Conservation (phyloP, 768 basidiomycete genomes). For the Lyophyllum decastes region DNA sequence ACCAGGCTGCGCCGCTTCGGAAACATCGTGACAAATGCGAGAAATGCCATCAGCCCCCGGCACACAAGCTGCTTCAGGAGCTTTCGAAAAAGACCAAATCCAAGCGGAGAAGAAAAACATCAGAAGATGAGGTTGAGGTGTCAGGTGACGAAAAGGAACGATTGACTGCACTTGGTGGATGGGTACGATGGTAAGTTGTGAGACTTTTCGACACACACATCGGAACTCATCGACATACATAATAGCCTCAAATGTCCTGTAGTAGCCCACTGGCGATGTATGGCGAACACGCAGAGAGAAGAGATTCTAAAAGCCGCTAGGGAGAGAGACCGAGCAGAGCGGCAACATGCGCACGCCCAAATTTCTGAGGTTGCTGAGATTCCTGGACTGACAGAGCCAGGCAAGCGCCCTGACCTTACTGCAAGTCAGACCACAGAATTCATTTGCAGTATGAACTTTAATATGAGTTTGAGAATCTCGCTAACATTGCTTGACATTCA, state of each 20-base stretch:
- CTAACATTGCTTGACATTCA: slow-evolving; percentile 18
- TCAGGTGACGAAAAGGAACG: slow-evolving; percentile 55
- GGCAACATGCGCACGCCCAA: slow-evolving; percentile 30
- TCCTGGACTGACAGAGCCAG: slow-evolving; percentile 29
- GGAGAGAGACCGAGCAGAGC: slow-evolving; percentile 46
- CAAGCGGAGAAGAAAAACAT: slow-evolving; percentile 39
- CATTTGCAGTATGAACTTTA: slow-evolving; percentile 53
- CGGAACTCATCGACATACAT: slow-evolving; percentile 23
- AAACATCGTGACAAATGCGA: slow-evolving; percentile 68
- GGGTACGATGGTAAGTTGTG: slow-evolving; percentile 74
- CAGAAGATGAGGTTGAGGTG: slow-evolving; percentile 54
- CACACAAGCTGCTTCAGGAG: slow-evolving; percentile 50
- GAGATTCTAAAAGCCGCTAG: slow-evolving; percentile 72
- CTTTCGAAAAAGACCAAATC: slow-evolving; percentile 38
- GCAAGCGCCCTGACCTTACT: slow-evolving; percentile 48
- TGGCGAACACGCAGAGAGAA: slow-evolving; percentile 63
- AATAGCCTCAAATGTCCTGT: slow-evolving; percentile 77
- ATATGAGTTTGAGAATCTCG: not conserved
- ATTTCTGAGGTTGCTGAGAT: slow-evolving; percentile 22
- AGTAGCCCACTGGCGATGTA: slow-evolving; percentile 75
- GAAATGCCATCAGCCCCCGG: slow-evolving; percentile 64
- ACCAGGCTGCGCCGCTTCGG: slow-evolving; percentile 55
- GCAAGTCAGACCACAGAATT: slow-evolving; percentile 73
- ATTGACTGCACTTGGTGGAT: slow-evolving; percentile 63
- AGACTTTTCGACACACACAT: not conserved